phyloP scores from a whole-genome alignment of 768 basidiomycete species.

The Tremella fuciformis region DNA sequence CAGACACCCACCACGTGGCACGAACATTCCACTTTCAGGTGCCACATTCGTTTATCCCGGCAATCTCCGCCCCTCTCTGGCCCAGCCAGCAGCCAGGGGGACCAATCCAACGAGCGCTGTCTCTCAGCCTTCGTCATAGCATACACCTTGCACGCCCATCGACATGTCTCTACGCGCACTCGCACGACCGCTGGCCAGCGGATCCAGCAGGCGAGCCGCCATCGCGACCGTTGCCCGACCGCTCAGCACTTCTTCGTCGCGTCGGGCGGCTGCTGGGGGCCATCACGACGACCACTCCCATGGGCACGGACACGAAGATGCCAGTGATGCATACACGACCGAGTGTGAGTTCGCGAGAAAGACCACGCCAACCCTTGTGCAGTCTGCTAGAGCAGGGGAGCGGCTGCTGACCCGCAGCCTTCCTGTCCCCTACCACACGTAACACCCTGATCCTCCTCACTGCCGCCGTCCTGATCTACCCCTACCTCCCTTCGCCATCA shows the following conservation, averaged over 20 bases:
- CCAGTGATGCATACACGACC: slow-evolving; percentile 24
- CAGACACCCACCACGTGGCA: no score
- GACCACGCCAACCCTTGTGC: not conserved
- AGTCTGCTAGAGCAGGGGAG: not conserved
- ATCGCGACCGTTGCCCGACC: slow-evolving; percentile 1
- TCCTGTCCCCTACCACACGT: slow-evolving; percentile 51
- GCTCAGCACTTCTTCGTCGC: slow-evolving; percentile 12
- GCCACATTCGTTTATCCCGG: no score
- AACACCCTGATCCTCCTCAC: slow-evolving; percentile 43
- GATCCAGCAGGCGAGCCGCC: no score
- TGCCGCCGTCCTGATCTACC: slow-evolving; percentile 40
- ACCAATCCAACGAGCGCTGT: no score
- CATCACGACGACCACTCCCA: slow-evolving; percentile 15
- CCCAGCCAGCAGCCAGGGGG: no score
- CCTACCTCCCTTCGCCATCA: slow-evolving; percentile 47
- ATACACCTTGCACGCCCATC: no score
- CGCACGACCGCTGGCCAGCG: no score
- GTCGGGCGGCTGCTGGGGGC: slow-evolving; percentile 21
- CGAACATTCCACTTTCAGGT: no score
- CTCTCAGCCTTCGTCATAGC: no score
- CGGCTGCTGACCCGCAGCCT: slow-evolving; percentile 34
- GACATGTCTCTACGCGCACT: no score
- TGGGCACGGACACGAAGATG: slow-evolving; percentile 17
- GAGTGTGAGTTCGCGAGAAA: slow-evolving; percentile 25
- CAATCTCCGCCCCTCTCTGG: no score